Conservation (phyloP, 805 yeast species). For the Candida nonsorbophila region DNA sequence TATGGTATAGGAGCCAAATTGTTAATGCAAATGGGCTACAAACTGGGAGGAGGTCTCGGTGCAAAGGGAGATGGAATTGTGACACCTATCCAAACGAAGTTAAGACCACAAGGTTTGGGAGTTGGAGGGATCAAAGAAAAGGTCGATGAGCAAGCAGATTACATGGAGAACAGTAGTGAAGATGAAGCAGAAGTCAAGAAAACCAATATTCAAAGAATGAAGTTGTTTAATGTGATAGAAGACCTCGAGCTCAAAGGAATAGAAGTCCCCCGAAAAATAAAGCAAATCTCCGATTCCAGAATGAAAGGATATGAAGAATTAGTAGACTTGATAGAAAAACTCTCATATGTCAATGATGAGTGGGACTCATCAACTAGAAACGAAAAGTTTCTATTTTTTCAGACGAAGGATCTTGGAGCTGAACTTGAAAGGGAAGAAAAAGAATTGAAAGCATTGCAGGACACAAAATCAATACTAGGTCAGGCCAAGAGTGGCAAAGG, state of each 20-base stretch:
- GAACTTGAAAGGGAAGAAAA: slow-evolving; percentile 1
- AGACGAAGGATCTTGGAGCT: slow-evolving; percentile 4
- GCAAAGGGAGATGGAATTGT: slow-evolving; percentile 63
- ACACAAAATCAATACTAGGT: slow-evolving; percentile 1
- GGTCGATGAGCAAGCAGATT: slow-evolving; percentile 9
- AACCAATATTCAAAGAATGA: slow-evolving; percentile 1
- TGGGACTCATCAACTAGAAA: slow-evolving; percentile 9
- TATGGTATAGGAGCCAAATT: slow-evolving; percentile 87
- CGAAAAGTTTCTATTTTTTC: slow-evolving; percentile 6
- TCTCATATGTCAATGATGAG: slow-evolving; percentile 12
- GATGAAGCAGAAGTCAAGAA: slow-evolving; percentile 2
- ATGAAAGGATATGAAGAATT: slow-evolving; percentile 3
- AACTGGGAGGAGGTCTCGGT: slow-evolving; percentile 84
- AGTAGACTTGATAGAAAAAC: slow-evolving; percentile 8
- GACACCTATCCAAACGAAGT: slow-evolving; percentile 70
- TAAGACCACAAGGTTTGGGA: slow-evolving; percentile 66
- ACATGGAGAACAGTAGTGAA: slow-evolving; percentile 18
- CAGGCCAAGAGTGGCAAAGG: not conserved
- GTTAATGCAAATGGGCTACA: slow-evolving; percentile 81
- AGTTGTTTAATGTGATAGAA: slow-evolving; percentile 30
- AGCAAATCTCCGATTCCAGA: slow-evolving; percentile 24
- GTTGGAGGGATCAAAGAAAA: slow-evolving; percentile 58
- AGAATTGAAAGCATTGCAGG: slow-evolving; percentile 1
- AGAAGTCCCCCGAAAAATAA: slow-evolving; percentile 29
- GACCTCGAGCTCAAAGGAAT: slow-evolving; percentile 27